These are phyloP conservation scores for Sporisorium exsertum DNA, from an alignment of 1,284 basidiomycete species.

Conservation along the genomic window DNA sequence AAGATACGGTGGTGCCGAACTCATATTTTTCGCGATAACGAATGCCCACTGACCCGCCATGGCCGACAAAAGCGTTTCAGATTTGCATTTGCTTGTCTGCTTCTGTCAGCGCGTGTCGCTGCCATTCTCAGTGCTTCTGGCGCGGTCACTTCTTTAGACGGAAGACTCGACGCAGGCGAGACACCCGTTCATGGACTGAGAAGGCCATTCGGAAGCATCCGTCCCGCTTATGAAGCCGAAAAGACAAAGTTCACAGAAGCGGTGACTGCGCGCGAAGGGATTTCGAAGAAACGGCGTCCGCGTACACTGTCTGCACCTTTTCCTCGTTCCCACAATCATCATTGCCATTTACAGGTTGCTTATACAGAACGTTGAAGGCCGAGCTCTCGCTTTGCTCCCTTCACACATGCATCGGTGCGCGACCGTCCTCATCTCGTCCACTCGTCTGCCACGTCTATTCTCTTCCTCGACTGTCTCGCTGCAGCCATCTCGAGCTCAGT, in stretches of 20 bases:
- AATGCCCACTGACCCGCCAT: constrained; percentile 16
- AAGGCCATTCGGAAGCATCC: constrained; percentile 2
- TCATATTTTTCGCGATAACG: background rate
- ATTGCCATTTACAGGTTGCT: background rate
- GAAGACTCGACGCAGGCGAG: background rate
- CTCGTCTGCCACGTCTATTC: constrained; percentile 17
- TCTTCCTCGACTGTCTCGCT: background rate
- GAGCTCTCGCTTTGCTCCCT: constrained; percentile 11
- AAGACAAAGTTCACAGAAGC: background rate
- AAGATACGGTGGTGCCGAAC: background rate
- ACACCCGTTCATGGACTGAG: background rate
- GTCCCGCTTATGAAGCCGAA: background rate
- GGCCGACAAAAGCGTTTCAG: constrained; percentile 16
- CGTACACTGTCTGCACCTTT: background rate
- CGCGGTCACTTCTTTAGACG: background rate
- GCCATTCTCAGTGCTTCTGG: background rate
- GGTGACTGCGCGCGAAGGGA: background rate
- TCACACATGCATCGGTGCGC: constrained; percentile 26
- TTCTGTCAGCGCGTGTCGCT: background rate
- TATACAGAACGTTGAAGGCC: background rate
- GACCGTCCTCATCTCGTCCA: constrained; percentile 11
- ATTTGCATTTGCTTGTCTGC: background rate
- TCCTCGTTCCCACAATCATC: background rate
- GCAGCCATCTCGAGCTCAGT: background rate
- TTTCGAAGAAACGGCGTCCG: background rate